Evolutionary conservation across 2,329 filamentous ascomycete species (phyloP).

Genomic region (Aureobasidium sp.): DNA sequence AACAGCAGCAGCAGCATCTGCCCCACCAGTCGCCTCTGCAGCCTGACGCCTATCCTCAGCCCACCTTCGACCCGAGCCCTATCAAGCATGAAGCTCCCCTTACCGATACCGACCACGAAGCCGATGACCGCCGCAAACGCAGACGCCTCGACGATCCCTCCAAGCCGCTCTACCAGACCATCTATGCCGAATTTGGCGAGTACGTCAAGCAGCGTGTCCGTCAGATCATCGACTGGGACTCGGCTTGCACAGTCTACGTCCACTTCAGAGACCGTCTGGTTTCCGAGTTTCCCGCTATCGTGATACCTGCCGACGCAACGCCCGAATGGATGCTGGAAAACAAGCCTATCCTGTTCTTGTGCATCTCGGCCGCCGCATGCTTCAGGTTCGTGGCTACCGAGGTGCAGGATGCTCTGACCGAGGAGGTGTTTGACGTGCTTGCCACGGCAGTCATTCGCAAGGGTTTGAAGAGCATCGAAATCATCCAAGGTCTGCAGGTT

Average conservation of each 20-base stretch:
- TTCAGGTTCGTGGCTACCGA: constrained; percentile 4
- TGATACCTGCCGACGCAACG: constrained; percentile 48
- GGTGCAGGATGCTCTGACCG: constrained; percentile 48
- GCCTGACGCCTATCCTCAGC: not conserved
- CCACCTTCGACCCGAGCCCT: not conserved
- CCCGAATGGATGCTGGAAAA: constrained; percentile 49
- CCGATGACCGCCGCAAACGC: constrained; percentile 8
- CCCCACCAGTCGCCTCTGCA: constrained; percentile 14
- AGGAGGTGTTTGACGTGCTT: constrained; percentile 64
- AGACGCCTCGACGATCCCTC: constrained; percentile 3
- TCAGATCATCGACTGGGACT: constrained; percentile 14
- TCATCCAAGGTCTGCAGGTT: constrained; percentile 72
- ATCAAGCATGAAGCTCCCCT: not conserved
- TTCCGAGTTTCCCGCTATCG: constrained; percentile 51
- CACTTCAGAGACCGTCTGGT: constrained; percentile 50
- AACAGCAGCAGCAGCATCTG: constrained; percentile 33
- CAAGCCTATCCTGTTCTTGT: constrained; percentile 54
- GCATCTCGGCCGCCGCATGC: constrained; percentile 51
- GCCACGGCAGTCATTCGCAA: constrained; percentile 67
- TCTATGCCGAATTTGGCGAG: constrained; percentile 4
- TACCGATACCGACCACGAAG: not conserved
- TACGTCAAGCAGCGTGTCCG: constrained; percentile 13
- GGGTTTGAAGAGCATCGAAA: constrained; percentile 74
- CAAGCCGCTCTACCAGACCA: not conserved
- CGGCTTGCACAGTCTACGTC: constrained; percentile 45